These are phyloP conservation scores for Arachis hypogaea DNA, from an alignment of 306 rosid genomes.

Conservation along the genomic window DNA sequence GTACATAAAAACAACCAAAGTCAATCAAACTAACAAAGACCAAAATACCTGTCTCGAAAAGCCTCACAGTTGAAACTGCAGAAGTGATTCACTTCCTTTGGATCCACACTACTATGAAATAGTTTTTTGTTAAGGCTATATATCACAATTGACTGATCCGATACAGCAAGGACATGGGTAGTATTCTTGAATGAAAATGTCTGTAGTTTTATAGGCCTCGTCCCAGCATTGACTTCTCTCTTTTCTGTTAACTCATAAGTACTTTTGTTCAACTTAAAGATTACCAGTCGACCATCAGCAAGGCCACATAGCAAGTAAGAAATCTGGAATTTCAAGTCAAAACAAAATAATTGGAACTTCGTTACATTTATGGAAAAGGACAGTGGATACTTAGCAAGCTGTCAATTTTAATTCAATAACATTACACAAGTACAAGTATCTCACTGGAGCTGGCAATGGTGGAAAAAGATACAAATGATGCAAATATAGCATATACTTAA, in stretches of 20 bases:
- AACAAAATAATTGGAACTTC: neutral
- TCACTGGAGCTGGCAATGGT: too few species aligned
- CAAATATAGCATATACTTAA: too few species aligned
- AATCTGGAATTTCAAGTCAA: slow-evolving; percentile 57
- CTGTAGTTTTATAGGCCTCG: slow-evolving; percentile 92
- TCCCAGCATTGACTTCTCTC: slow-evolving; percentile 95
- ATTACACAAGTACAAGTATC: too few species aligned
- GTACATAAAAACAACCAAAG: slow-evolving; percentile 16
- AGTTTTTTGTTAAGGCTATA: slow-evolving; percentile 95
- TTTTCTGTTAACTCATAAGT: slow-evolving; percentile 86
- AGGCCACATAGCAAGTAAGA: slow-evolving; percentile 92
- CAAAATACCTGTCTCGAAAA: slow-evolving; percentile 89
- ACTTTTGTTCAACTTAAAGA: slow-evolving; percentile 76
- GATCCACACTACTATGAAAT: slow-evolving; percentile 90
- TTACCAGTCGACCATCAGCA: slow-evolving; percentile 95
- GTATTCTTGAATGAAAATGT: slow-evolving; percentile 94
- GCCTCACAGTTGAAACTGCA: slow-evolving; percentile 99
- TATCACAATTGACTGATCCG: slow-evolving; percentile 95
- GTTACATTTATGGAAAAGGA: neutral
- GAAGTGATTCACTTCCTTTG: slow-evolving; percentile 98
- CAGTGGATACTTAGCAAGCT: too few species aligned
- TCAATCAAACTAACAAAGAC: neutral
- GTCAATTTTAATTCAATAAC: too few species aligned
- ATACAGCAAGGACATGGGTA: slow-evolving; percentile 96
- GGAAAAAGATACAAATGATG: too few species aligned